These are phyloP conservation scores for Ogataea populi-albae DNA, from an alignment of 805 yeast species.

Conservation along the genomic window DNA sequence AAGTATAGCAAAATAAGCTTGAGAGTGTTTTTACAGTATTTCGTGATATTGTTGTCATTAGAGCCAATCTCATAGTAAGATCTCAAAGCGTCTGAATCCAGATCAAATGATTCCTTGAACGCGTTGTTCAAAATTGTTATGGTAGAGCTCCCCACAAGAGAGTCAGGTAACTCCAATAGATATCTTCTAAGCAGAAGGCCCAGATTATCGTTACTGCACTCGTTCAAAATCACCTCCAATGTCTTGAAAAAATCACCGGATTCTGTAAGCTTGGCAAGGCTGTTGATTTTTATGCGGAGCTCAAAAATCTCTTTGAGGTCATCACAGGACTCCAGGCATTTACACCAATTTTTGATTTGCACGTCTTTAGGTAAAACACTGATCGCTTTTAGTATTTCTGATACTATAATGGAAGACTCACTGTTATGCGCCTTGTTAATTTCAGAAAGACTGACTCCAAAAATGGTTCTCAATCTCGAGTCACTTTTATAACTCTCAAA, in stretches of 20 bases:
- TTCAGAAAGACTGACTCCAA: slow-evolving; percentile 13
- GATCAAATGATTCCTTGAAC: slow-evolving; percentile 13
- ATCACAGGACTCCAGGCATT: slow-evolving; percentile 4
- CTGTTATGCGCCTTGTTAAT: slow-evolving; percentile 5
- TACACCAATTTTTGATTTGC: slow-evolving; percentile 16
- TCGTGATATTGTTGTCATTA: slow-evolving; percentile 10
- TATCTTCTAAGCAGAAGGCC: slow-evolving; percentile 19
- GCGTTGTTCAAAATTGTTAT: slow-evolving; percentile 15
- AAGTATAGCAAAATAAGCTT: slow-evolving; percentile 13
- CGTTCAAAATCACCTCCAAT: slow-evolving; percentile 4
- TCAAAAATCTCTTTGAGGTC: slow-evolving; percentile 16
- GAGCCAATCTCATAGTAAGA: slow-evolving; percentile 10
- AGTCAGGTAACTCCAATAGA: slow-evolving; percentile 19
- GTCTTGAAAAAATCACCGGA: slow-evolving; percentile 1
- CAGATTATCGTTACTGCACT: slow-evolving; percentile 8
- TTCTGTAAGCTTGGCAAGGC: slow-evolving; percentile 1
- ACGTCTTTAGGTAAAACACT: slow-evolving; percentile 6
- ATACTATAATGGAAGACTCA: slow-evolving; percentile 13
- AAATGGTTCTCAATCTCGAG: slow-evolving; percentile 6
- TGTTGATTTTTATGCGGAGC: slow-evolving; percentile 12
- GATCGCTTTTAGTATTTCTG: slow-evolving; percentile 11
- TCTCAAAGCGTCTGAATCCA: slow-evolving; percentile 12
- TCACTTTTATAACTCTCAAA: slow-evolving; percentile 17
- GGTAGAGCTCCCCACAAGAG: slow-evolving; percentile 13
- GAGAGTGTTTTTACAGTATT: slow-evolving; percentile 12